Evolutionary conservation across 2,329 filamentous ascomycete species (phyloP), one percentile per base, ranked within the genome.

Genomic region (Colletotrichum melonis): DNA sequence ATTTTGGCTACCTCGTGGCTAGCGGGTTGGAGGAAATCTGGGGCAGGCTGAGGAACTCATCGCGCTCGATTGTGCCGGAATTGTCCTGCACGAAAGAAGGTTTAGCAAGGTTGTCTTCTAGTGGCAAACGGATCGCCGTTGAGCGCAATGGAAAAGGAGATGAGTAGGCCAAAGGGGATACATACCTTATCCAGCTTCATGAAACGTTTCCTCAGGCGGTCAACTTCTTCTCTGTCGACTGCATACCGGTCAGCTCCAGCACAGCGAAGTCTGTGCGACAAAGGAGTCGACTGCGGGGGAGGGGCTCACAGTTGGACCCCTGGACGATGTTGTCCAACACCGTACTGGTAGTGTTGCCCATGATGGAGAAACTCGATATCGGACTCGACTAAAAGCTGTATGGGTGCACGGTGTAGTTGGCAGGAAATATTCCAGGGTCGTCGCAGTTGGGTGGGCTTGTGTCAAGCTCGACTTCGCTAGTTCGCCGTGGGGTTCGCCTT

Each of bases 121-220:
- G 54, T 56, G 6, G 26, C 46, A 42, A 26, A n/a, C 30, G 42
- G 24, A 26, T 22, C 30, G 65, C 30, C 12, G 52, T 49, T 49
- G 57, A 32, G 57, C 28, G n/a, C 22, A 35, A 28, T 56, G 11
- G 12, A 38, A 55, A n/a, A 14, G 22, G n/a, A 35, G 30, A 60
- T 7, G 24, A 63, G 24, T 32, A 32, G 12, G 4, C 35, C 28
- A 11, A 24, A 35, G 26, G 42, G 30, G 19, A 42, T 42, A 77
- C 86, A 77, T 85, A 97, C 96, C 91, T 98, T 98, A 85, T 99
- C 97, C 74, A 99, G 88, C 86, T 99, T 99, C 96, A 98, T 98
- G 82, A 99, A 99, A 75, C 96, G 91, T 88, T 99, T 99, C 81
- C 95, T 91, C 82, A 99, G 88, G 80, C 97, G 91, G 82, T 98